Conservation (phyloP, 495 filamentous ascomycete species). For the Daldinia decipiens region DNA sequence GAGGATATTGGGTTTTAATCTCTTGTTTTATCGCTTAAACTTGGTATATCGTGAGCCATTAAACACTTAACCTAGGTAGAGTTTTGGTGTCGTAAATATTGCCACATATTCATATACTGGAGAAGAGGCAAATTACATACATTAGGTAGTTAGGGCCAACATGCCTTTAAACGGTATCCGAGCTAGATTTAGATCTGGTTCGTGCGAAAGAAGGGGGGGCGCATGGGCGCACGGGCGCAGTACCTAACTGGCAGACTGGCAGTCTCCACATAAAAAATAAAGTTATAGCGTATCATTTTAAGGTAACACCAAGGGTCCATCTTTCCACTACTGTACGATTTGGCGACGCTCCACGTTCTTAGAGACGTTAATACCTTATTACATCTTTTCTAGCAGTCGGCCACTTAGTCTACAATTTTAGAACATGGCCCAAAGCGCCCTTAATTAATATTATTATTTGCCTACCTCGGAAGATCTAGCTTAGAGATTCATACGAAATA, state of each 20-base stretch:
- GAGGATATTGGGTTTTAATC: slow-evolving; percentile 2
- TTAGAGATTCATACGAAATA: neutral
- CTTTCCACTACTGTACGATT: neutral
- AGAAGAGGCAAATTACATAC: no score
- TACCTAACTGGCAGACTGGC: slow-evolving; percentile 10
- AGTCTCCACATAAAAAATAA: slow-evolving; percentile 30
- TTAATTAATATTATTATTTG: slow-evolving; percentile 2
- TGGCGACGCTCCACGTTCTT: neutral
- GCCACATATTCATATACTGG: no score
- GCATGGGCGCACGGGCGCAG: slow-evolving; percentile 9
- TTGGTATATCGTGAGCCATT: neutral
- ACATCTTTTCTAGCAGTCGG: neutral
- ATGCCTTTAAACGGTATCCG: slow-evolving; percentile 27
- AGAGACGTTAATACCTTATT: neutral
- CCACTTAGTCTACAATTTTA: neutral
- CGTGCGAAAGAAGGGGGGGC: slow-evolving; percentile 19
- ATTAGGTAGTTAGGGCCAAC: no score
- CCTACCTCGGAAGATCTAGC: neutral
- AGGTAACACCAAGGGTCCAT: slow-evolving; percentile 28
- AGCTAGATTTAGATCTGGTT: slow-evolving; percentile 12
- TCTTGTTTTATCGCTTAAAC: neutral
- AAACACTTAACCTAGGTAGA: no score
- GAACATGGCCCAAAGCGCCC: neutral
- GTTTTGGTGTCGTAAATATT: neutral
- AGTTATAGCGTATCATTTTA: slow-evolving; percentile 41